phyloP scores from a whole-genome alignment of 1,139 yeast species.

The Geotrichum citri-aurantii region DNA sequence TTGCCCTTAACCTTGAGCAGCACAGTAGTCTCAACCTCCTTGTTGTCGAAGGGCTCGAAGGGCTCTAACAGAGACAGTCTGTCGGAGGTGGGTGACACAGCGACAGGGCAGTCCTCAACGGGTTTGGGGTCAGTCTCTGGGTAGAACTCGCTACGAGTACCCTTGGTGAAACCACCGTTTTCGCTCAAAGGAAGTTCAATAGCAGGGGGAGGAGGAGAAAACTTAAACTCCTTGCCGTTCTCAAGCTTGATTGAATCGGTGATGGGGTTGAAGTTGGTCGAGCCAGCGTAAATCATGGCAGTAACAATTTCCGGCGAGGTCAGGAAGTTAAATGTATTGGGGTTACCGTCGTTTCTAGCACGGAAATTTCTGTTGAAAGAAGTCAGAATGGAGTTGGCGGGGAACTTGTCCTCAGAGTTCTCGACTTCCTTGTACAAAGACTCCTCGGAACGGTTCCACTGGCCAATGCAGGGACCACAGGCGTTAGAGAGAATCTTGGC shows the following conservation, averaged over 20 bases:
- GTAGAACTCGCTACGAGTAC: constrained; percentile 68
- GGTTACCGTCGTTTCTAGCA: constrained; percentile 96
- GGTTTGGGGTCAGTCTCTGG: constrained; percentile 61
- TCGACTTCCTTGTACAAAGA: constrained; percentile 59
- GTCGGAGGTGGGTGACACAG: constrained; percentile 71
- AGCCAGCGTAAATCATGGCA: constrained; percentile 92
- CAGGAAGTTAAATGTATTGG: constrained; percentile 92
- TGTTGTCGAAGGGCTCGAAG: constrained; percentile 76
- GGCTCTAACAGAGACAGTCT: constrained; percentile 85
- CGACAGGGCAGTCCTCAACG: constrained; percentile 60
- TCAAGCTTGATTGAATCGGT: constrained; percentile 64
- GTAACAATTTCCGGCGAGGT: constrained; percentile 97
- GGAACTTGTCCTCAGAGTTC: constrained; percentile 52
- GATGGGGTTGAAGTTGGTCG: constrained; percentile 80
- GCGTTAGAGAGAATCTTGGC: constrained; percentile 93
- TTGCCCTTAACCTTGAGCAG: constrained; percentile 91
- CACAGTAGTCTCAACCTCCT: constrained; percentile 71
- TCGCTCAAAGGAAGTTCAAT: constrained; percentile 66
- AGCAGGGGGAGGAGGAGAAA: constrained; percentile 64
- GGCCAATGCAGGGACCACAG: constrained; percentile 99
- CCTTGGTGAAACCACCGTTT: constrained; percentile 65
- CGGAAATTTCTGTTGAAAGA: constrained; percentile 95
- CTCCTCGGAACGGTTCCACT: constrained; percentile 72
- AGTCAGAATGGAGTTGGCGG: constrained; percentile 83
- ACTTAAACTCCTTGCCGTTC: constrained; percentile 66